Percentiles rank a stretch among this genome's conserved stretches.
phyloP scores from a whole-genome alignment of 2,329 filamentous ascomycete species.

The Biscogniauxia mediterranea region DNA sequence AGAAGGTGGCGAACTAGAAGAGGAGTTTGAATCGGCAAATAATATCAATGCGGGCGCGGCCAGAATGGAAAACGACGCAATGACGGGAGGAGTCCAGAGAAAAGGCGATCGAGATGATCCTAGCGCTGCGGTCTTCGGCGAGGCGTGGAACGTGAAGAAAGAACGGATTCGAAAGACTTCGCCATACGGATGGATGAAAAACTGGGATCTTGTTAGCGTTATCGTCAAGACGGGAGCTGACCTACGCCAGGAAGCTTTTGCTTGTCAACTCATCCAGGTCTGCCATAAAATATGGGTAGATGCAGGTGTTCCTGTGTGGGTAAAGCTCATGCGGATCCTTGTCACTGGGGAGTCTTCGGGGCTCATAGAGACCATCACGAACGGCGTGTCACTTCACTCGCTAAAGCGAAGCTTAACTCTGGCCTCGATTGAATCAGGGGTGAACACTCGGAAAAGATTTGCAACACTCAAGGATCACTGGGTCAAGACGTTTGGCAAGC shows the following conservation, averaged over 20 bases:
- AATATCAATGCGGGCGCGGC: constrained; percentile 74
- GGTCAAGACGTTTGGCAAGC: constrained; percentile 71
- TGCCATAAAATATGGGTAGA: constrained; percentile 82
- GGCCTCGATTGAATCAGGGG: constrained; percentile 68
- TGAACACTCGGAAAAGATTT: constrained; percentile 72
- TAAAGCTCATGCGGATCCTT: constrained; percentile 82
- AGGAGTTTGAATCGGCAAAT: constrained; percentile 48
- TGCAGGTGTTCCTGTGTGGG: constrained; percentile 75
- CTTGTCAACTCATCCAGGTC: constrained; percentile 78
- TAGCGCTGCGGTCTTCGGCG: constrained; percentile 81
- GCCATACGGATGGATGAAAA: constrained; percentile 85
- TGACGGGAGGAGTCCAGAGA: constrained; percentile 77
- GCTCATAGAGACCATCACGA: constrained; percentile 84
- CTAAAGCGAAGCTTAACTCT: constrained; percentile 80
- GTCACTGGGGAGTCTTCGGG: constrained; percentile 83
- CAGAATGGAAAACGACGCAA: constrained; percentile 86
- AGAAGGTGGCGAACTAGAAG: constrained; percentile 33
- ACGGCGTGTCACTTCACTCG: constrained; percentile 83
- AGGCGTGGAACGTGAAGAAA: constrained; percentile 81
- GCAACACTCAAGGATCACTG: constrained; percentile 82
- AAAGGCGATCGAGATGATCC: constrained; percentile 83
- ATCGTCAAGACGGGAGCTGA: constrained; percentile 87
- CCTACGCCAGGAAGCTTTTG: constrained; percentile 80
- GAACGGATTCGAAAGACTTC: constrained; percentile 81
- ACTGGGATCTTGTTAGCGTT: constrained; percentile 83